Evolutionary conservation across 1,139 yeast genomes (phyloP), one percentile per base, ranked within the genome.

Genomic region (Candida glucosophila): DNA sequence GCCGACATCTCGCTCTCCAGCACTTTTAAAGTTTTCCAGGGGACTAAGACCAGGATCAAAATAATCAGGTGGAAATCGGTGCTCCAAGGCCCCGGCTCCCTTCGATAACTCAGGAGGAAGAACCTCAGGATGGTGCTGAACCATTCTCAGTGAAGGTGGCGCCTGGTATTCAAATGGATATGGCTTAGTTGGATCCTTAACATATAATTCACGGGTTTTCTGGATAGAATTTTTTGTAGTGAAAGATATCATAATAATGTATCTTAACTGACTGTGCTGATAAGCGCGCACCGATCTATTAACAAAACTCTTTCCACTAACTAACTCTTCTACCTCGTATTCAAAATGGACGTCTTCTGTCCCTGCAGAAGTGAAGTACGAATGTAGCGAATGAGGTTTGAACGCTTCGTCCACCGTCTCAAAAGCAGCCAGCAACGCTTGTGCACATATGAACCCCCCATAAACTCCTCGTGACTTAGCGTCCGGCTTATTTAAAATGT

Each of bases 361-460:
- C 6, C 60, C 64, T 9, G 64, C 58, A 26, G 52, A 50, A 10
- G 59, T 44, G 34, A 61, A 62, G 36, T 51, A 57, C 5, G 65
- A 56, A 32, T 63, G 69, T 26, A 62, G 45, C 5, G 67, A 58
- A 30, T 62, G 66, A 4, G 70, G 70, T 4, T 44, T 45, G 34
- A 55, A 62, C 0, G 51, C 62, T 3, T 36, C 42, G 1, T 52
- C 51, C 2, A 43, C 36, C 5, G 58, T 46, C 26, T 43, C 40
- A 34, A 60, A 46, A 5, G 64, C 67, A 14, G 49, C 67, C 8
- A 58, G 30, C 13, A 63, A 33, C 5, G 64, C 57, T 39, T 63
- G 69, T 5, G 58, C 67, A 22, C 58, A 60, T 12, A 62, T 36
- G 29, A 53, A 51, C 0, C 69, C 70, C 2, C 68, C 69, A 31